Evolutionary conservation across 495 filamentous ascomycete genomes (phyloP).

Genomic region (Talaromyces nanjingensis): DNA sequence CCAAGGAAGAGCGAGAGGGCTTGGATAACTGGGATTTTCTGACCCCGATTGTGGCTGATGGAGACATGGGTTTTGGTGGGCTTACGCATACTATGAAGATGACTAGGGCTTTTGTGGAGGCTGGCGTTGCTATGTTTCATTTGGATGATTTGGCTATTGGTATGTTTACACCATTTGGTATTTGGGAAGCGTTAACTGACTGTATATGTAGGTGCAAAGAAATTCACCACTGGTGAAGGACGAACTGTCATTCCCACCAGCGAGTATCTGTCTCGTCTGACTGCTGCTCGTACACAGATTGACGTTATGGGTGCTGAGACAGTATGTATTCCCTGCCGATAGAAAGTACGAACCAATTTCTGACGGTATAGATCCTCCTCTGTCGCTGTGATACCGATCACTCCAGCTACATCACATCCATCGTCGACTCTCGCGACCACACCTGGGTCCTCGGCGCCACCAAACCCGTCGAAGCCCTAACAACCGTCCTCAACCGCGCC

Average conservation of each 20-base stretch:
- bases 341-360: neutral
- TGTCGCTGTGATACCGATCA: neutral
- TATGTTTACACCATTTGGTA: neutral
- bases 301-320: neutral
- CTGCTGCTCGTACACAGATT: neutral
- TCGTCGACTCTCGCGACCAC: neutral
- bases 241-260: neutral
- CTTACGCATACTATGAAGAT: neutral
- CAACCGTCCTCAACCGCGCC: neutral
- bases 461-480: neutral
- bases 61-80: neutral
- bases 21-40: conserved; percentile 1
- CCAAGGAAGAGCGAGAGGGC: neutral
- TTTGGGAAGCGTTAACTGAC: neutral
- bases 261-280: neutral
- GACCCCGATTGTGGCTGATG: neutral
- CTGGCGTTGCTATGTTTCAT: neutral
- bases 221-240: neutral
- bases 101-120: neutral
- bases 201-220: neutral
- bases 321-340: neutral
- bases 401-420: neutral
- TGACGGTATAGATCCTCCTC: neutral
- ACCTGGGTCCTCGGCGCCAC: neutral
- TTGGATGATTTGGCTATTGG: conserved; percentile 1